Evolutionary conservation across 75 land plant genomes (phyloP), one percentile per base, ranked within the genome.

Genomic region (Larix kaempferi): DNA sequence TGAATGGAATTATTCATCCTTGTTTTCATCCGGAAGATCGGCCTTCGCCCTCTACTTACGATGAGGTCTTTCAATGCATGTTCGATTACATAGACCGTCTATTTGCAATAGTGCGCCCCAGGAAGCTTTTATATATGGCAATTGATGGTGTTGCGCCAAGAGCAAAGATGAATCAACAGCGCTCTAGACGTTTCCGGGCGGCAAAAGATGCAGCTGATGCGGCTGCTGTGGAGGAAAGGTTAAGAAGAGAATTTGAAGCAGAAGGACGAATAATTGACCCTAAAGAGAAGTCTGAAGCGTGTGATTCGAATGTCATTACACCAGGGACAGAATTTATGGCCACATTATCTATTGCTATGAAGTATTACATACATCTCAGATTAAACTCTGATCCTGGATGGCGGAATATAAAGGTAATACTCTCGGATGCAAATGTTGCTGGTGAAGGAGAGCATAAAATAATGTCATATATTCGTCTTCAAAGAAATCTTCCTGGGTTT

Each of bases 381-480:
- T 75, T 92, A 66, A 95, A 95, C 75, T 76, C 89, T 82, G 93
- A 95, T 65, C 87, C 92, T 76, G 91, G 91, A 63, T 95, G 98
- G 95, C 83, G 84, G 78, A 80, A 84, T 49, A 71, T 89, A 56
- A 95, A 95, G 95, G 98, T 95, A 76, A 90, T 95, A 49, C 87
- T 95, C 27, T 95, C 98, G 78, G 95, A 95, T 88, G 87, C 95
- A 56, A 95, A 95, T 86, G 91, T 91, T 80, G 93, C 95, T 78
- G 95, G 95, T 76, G 98, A 95, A 87, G 98, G 95, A 54, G 95
- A 95, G 57, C 95, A 95, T 78, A 95, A 95, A 57, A 86, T 95
- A 27, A 95, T 95, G 95, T 92, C 93, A 3, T 95, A 95, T 44
- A 88, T 95, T 33, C 93, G 98, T 49, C 90, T 89, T 21, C 92